Evolutionary conservation across 352 stramenopile genomes (phyloP).

Genomic region (Phytophthora kernoviae): DNA sequence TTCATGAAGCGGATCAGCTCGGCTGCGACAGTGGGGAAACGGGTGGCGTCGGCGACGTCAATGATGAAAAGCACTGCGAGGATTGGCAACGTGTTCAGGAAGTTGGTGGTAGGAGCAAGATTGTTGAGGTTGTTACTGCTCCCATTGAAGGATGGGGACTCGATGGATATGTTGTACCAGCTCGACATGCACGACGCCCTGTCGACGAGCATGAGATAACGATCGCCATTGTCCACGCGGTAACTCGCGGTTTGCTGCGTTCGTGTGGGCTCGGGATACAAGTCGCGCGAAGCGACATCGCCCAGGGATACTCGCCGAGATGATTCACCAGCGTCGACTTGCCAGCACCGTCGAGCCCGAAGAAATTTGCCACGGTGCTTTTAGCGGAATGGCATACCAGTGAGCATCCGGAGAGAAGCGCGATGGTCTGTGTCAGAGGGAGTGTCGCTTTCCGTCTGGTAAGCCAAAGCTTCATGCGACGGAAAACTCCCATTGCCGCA

Average conservation of each 20-base stretch:
- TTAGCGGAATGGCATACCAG: conserved; percentile 32
- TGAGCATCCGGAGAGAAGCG: conserved; percentile 23
- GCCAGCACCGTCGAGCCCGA: conserved; percentile 55
- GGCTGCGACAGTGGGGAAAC: conserved; percentile 53
- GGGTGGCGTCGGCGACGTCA: conserved; percentile 44
- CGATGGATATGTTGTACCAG: conserved; percentile 35
- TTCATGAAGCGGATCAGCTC: conserved; percentile 61
- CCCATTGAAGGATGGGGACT: conserved; percentile 10
- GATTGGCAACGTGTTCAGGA: conserved; percentile 35
- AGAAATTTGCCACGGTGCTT: conserved; percentile 49
- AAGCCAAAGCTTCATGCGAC: conserved; percentile 37
- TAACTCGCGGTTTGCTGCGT: conserved; percentile 31
- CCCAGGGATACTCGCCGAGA: conserved; percentile 32
- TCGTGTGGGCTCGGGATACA: conserved; percentile 38
- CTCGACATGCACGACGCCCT: conserved; percentile 36
- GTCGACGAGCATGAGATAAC: conserved; percentile 58
- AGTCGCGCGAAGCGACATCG: no score
- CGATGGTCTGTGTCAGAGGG: conserved; percentile 25
- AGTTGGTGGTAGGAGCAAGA: conserved; percentile 10
- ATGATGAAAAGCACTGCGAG: conserved; percentile 59
- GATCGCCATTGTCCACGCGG: conserved; percentile 41
- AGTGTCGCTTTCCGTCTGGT: conserved; percentile 11
- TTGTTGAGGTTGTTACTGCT: conserved; percentile 29
- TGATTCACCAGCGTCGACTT: conserved; percentile 65
- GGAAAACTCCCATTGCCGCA: conserved; percentile 43